Evolutionary conservation across 768 basidiomycete genomes (phyloP).

Genomic region (Serendipita sp.): DNA sequence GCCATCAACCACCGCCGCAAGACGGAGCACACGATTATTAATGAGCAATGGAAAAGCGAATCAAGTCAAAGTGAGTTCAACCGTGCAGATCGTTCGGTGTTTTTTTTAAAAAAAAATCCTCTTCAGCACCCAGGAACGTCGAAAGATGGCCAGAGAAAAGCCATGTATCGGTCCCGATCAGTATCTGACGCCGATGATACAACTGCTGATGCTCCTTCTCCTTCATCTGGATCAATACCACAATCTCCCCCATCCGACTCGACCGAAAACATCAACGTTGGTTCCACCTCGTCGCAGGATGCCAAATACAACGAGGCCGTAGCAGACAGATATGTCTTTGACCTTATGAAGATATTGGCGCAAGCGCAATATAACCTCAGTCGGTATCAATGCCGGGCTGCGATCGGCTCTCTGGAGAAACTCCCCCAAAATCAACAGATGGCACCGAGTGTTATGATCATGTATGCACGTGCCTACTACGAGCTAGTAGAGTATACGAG

Average conservation of each 20-base stretch:
- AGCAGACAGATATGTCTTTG: conserved; percentile 40
- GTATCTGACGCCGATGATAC: conserved; percentile 55
- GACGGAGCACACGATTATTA: background rate
- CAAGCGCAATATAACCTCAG: conserved; percentile 59
- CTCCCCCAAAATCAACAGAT: conserved; percentile 59
- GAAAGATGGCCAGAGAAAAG: conserved; percentile 42
- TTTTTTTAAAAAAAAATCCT: background rate
- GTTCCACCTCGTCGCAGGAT: background rate
- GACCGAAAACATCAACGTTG: background rate
- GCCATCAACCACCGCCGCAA: background rate
- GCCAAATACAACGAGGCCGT: background rate
- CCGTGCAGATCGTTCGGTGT: conserved; percentile 2
- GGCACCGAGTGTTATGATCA: conserved; percentile 60
- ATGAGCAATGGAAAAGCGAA: conserved; percentile 5
- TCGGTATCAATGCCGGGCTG: conserved; percentile 57
- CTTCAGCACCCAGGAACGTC: conserved; percentile 21
- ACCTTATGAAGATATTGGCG: conserved; percentile 67
- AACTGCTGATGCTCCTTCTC: conserved; percentile 32
- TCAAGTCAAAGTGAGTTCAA: conserved; percentile 2
- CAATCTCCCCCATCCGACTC: conserved; percentile 46
- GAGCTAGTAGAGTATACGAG: conserved; percentile 77
- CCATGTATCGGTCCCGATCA: conserved; percentile 41
- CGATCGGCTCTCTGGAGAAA: conserved; percentile 58
- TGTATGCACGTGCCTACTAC: conserved; percentile 78
- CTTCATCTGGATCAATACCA: conserved; percentile 41